These are phyloP conservation scores for Mangifera indica DNA, from an alignment of 345 rosid species.

Conservation along the genomic window DNA sequence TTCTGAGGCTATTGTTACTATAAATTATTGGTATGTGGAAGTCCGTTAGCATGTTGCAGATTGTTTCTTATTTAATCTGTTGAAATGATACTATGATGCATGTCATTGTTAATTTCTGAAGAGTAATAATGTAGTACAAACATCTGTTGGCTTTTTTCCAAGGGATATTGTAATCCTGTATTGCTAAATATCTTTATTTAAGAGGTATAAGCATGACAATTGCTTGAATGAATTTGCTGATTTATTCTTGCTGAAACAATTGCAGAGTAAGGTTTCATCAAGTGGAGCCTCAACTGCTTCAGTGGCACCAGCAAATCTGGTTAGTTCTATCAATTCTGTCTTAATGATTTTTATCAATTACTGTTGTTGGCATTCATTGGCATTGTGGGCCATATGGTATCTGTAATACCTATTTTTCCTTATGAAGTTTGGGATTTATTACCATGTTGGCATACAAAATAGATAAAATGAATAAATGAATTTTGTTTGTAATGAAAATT, in stretches of 20 bases:
- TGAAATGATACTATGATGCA: background rate
- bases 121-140: background rate
- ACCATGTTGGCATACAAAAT: background rate
- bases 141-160: background rate
- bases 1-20: background rate
- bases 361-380: background rate
- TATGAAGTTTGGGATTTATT: background rate
- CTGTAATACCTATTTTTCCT: background rate
- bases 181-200: background rate
- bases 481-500: background rate
- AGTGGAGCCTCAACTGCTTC: constrained; percentile 57
- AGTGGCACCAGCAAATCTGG: constrained; percentile 49
- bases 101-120: background rate
- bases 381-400: background rate
- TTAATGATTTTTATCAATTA: background rate
- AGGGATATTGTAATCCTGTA: background rate
- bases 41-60: background rate
- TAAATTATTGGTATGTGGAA: background rate
- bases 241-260: constrained; percentile 20
- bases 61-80: background rate
- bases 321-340: constrained; percentile 14
- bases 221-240: constrained; percentile 9
- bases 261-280: constrained; percentile 58
- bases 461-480: background rate
- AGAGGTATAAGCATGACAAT: background rate